Evolutionary conservation across 306 rosid genomes (phyloP), one percentile per base, ranked within the genome.

Genomic region (Rubus parviflorus): DNA sequence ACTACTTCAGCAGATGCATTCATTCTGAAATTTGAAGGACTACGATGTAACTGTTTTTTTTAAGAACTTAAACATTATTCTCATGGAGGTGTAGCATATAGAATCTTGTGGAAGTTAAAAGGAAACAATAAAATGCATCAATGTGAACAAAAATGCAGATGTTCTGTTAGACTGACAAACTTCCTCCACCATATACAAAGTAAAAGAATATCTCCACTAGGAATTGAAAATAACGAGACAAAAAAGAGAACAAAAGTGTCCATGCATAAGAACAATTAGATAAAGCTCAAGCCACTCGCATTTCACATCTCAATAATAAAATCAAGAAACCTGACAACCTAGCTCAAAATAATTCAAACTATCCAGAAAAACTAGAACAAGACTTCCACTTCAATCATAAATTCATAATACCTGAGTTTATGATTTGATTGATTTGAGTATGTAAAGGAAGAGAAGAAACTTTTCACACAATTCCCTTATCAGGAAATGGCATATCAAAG

Each of bases 1-100:
- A 62, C 79, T 48, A 65, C 76, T 68, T 46, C 78, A 19, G 75
- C 81, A 51, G 88, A 74, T 57, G 51, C 85, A 73, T 79, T 82
- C 94, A 90, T 92, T 83, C 91, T 87, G 77, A 82, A 78, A 45
- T 83, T 69, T 75, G 45, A 81, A 51, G 19, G 72, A 60, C 19
- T 42, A 73, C 16, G 30, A 65, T 41, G 13, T 65, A 51, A 41
- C n/a, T n/a, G 37, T 7, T 48, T 16, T 48, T 37, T 51, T 51
- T 9, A 9, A 37, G 37, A 45, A 23, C 2, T 30, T 61, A 11
- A 46, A 13, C 70, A 35, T 52, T 51, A 45, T 22, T 70, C 35
- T 68, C 54, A 15, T 70, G 57, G 58, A 48, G 22, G 41, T 25
- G 8, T 19, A 30, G 60, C 51, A 10, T n/a, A 67, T n/a, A 42